A percentile compares a stretch with the other conserved stretches of the same genome.
Conservation (phyloP, 2,329 filamentous ascomycete species). For the Daldinia sp. region DNA sequence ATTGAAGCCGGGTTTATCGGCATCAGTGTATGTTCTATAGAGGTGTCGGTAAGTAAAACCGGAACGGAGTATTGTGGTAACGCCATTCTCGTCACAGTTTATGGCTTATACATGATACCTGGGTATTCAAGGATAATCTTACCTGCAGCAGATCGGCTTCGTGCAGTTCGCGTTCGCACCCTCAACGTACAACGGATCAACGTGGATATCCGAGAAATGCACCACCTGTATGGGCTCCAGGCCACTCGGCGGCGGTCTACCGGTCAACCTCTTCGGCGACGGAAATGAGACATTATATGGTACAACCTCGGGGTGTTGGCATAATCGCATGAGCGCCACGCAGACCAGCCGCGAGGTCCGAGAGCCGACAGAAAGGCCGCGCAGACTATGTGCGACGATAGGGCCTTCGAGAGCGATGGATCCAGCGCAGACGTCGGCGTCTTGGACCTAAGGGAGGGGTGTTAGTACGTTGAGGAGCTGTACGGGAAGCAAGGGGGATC, state of each 20-base stretch:
- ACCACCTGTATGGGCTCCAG: constrained; percentile 56
- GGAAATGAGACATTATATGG: constrained; percentile 56
- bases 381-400: constrained; percentile 59
- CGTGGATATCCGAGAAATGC: constrained; percentile 67
- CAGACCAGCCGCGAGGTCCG: constrained; percentile 61
- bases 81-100: neutral
- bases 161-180: constrained; percentile 64
- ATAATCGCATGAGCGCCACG: constrained; percentile 62
- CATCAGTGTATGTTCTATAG: constrained; percentile 54
- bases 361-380: constrained; percentile 57
- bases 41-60: constrained; percentile 2
- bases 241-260: neutral
- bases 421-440: constrained; percentile 64
- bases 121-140: constrained; percentile 27
- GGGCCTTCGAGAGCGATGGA: constrained; percentile 61
- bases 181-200: constrained; percentile 62
- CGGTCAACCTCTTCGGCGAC: constrained; percentile 44
- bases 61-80: neutral
- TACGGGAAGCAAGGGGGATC: neutral
- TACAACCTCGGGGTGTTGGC: constrained; percentile 56
- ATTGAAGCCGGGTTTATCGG: constrained; percentile 58
- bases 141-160: constrained; percentile 67
- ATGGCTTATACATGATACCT: neutral
- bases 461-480: constrained; percentile 16
- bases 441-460: constrained; percentile 52